These are phyloP conservation scores for Seiridium unicorne DNA, from an alignment of 2,329 filamentous ascomycete species.

Conservation along the genomic window DNA sequence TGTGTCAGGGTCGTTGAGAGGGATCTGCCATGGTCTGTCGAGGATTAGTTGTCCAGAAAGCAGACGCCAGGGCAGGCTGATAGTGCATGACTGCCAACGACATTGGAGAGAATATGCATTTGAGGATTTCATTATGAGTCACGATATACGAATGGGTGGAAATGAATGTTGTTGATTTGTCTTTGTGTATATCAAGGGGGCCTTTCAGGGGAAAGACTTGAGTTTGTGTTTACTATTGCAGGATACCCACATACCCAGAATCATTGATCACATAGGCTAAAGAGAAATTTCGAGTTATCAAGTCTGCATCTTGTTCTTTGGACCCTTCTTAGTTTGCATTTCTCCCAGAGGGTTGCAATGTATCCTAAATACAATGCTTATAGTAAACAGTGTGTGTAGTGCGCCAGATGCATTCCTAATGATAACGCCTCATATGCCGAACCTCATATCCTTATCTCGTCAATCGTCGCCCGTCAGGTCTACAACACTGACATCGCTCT, in stretches of 20 bases:
- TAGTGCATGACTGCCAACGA: too few relatives aligned
- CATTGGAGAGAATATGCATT: not conserved
- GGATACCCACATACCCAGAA: slow-evolving; percentile 6
- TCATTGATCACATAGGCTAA: not conserved
- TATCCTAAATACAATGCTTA: too few relatives aligned
- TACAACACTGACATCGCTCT: slow-evolving; percentile 26
- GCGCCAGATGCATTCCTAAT: too few relatives aligned
- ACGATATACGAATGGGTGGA: slow-evolving; percentile 1
- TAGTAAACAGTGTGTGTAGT: too few relatives aligned
- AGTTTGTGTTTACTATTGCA: slow-evolving; percentile 1
- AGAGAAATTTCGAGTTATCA: not conserved
- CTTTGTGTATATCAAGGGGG: not conserved
- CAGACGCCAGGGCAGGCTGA: too few relatives aligned
- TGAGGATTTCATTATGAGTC: slow-evolving; percentile 3
- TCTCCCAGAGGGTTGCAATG: too few relatives aligned
- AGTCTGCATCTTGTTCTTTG: too few relatives aligned
- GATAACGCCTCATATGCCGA: not conserved
- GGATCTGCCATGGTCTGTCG: slow-evolving; percentile 29
- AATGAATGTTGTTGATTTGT: not conserved
- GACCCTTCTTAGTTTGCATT: too few relatives aligned
- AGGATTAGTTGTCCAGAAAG: slow-evolving; percentile 15
- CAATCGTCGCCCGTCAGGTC: slow-evolving; percentile 28
- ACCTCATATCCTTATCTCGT: not conserved
- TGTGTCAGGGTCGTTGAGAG: slow-evolving; percentile 24
- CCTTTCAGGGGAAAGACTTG: not conserved